Base-by-base conservation (phyloP, 2,329 filamentous ascomycete species). In the Paraphoma sp. region DNA sequence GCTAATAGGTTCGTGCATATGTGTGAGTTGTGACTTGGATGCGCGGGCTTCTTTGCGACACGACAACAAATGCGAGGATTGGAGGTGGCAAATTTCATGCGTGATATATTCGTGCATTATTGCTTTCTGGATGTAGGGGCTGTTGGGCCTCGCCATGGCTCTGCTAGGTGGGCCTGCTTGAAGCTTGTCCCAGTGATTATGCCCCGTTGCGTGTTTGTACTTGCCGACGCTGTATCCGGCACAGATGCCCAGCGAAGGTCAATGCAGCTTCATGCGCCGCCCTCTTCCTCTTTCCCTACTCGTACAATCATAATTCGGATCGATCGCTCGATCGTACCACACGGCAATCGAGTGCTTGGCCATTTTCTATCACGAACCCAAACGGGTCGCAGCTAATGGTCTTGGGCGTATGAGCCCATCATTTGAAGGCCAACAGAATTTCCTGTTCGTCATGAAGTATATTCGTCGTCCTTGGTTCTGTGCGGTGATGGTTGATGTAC, bases 401-500 rank as follows among this genome's bases (percentile, higher is more conserved):
- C 18, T 18, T 40, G 31, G n/a, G n/a, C 11, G 8, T 9, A n/a
- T 38, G 46, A 17, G 2, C 9, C 6, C 11, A 14, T 12, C 28
- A 31, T 31, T 14, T 10, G 31, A 28, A 18, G 18, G 42, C 16
- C 16, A 23, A 45, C 16, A 23, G 28, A 28, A 23, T 9, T 23
- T 6, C 28, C 29, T 30, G 44, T 9, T 16, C 11, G 6, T 23
- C n/a, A 33, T 30, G 9, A 12, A 16, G 10, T 14, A 30, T n/a
- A 33, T 14, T 31, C 14, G 29, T 10, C 30, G 42, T 46, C 36
- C 43, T 31, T 49, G 30, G 67, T 54, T 54, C 48, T 56, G 56
- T 58, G 56, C 50, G 63, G 48, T 59, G 62, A 38, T 51, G 54
- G 48, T 45, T 64, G 54, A 62, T 63, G 58, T 48, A 59, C 42